These are phyloP conservation scores for Puccinia horiana DNA, from an alignment of 1,284 basidiomycete species.

Conservation along the genomic window DNA sequence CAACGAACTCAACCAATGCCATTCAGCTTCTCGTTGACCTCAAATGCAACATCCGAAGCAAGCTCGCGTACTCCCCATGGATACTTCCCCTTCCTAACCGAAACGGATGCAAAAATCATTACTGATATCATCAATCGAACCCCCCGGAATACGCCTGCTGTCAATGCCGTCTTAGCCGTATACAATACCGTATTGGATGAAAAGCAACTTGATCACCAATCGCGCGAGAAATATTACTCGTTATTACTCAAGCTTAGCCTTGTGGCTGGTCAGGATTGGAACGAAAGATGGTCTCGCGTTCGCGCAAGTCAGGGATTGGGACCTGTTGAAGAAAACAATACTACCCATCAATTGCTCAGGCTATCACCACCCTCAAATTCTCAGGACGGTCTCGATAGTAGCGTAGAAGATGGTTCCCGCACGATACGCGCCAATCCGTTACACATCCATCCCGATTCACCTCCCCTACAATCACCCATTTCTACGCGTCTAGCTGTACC, in stretches of 20 bases:
- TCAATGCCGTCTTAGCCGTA: background rate
- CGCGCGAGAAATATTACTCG: constrained; percentile 25
- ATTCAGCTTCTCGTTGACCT: constrained; percentile 26
- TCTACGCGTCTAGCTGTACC: background rate
- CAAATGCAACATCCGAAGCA: constrained; percentile 8
- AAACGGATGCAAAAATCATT: constrained; percentile 10
- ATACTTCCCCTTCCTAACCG: constrained; percentile 28
- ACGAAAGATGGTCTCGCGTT: constrained; percentile 22
- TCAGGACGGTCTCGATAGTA: background rate
- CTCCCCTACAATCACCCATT: background rate
- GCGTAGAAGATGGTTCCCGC: constrained; percentile 15
- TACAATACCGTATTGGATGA: constrained; percentile 9
- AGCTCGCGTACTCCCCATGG: constrained; percentile 16
- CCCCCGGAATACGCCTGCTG: background rate
- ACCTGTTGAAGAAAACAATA: background rate
- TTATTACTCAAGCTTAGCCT: constrained; percentile 31
- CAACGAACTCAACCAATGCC: constrained; percentile 12
- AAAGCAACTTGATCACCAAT: constrained; percentile 6
- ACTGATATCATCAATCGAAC: constrained; percentile 11
- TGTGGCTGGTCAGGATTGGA: constrained; percentile 23
- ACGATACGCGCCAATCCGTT: constrained; percentile 5
- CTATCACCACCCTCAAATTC: background rate
- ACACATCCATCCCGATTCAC: constrained; percentile 2
- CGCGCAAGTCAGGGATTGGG: constrained; percentile 24
- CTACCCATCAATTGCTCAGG: constrained; percentile 1